Base-by-base conservation (phyloP, 1,284 basidiomycete species). In the Apiotrichum veenhuisii region DNA sequence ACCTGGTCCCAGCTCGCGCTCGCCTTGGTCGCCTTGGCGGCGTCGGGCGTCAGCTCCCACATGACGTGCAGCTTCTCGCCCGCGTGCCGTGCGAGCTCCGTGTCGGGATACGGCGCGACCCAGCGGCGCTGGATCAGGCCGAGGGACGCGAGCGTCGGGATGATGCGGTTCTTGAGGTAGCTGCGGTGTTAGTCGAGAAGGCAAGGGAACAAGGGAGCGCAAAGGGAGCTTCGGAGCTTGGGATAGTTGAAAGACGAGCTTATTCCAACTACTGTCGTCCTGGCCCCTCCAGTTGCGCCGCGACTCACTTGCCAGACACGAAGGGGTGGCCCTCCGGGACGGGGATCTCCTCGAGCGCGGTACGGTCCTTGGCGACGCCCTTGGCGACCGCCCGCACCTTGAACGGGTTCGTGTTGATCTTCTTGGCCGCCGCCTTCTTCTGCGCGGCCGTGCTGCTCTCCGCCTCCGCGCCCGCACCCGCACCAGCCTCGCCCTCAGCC, bases 321-420 rank as follows among this genome's bases (percentile, higher is more conserved):
- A 72, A 75, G 8, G 71, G 72, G 57, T 74, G 72, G 14, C 64
- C 69, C 25, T 64, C 62, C 17, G 72, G 71, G 5, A 72, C 62
- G 14, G 15, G 20, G 25, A 54, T 49, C 25, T 15, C 26, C 25
- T 43, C 48, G 26, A 44, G 44, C 20, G 33, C 61, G 27, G 55
- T 50, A 27, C 23, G 45, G 45, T 38, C 55, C 52, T 49, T 61
- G 40, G 45, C 41, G 55, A 52, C 59, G 26, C 11, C 30, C 49
- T 58, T 54, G 25, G 44, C 46, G 33, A 42, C n/a, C 34, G 38
- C 36, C 20, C 20, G 40, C 27, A 9, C 33, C 33, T 50, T 43
- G 25, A 47, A 46, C 22, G 46, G 20, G 36, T 50, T 36, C 30
- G 47, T 34, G 34, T 42, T 38, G 17, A 11, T 22, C 44, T 48